phyloP scores from a whole-genome alignment of 2,329 filamentous ascomycete genomes.

The Beauveria sp. region DNA sequence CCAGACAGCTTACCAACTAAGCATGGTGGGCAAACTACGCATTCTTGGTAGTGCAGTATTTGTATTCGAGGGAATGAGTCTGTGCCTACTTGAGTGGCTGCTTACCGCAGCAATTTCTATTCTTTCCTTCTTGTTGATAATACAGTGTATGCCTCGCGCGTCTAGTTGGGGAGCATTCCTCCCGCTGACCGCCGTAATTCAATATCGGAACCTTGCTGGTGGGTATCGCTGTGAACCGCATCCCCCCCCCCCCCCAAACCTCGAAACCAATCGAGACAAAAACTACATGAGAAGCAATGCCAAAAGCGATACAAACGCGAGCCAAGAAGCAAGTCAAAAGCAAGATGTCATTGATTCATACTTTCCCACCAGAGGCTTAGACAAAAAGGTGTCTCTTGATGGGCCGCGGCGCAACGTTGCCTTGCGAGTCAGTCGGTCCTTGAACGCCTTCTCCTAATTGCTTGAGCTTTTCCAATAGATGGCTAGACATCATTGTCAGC shows the following conservation, averaged over 20 bases:
- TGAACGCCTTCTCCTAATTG: not conserved
- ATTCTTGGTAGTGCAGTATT: no score
- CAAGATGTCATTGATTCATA: not conserved
- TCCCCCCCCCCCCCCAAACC: not conserved
- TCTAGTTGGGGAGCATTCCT: not conserved
- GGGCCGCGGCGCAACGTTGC: not conserved
- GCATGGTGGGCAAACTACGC: no score
- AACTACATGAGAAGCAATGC: not conserved
- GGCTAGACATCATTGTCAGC: not conserved
- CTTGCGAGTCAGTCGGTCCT: not conserved
- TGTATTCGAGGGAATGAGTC: no score
- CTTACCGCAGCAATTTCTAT: not conserved
- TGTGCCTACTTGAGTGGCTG: no score
- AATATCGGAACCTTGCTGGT: not conserved
- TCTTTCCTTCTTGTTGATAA: not conserved
- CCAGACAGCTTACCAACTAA: no score
- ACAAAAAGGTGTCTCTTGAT: slow-evolving; percentile 7
- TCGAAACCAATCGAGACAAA: not conserved
- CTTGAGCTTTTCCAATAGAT: slow-evolving; percentile 10
- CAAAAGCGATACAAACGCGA: not conserved
- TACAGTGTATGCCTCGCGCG: not conserved
- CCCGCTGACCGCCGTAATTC: not conserved
- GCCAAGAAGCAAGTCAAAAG: not conserved
- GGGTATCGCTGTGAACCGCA: not conserved
- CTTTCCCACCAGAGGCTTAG: not conserved